These are phyloP conservation scores for Leccinellum luteum DNA, from an alignment of 768 basidiomycete genomes.

Conservation along the genomic window DNA sequence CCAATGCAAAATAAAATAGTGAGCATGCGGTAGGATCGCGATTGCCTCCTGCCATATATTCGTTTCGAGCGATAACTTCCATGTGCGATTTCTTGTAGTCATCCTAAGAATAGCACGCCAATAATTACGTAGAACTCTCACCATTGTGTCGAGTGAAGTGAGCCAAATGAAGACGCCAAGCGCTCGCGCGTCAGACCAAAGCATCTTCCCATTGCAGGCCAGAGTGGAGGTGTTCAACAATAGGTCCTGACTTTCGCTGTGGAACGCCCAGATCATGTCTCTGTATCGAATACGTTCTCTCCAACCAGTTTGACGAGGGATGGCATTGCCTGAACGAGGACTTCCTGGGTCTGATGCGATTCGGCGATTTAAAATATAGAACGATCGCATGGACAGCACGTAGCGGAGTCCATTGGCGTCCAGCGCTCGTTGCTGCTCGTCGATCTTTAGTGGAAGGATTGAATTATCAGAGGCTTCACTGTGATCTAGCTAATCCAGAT, in stretches of 20 bases:
- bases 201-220: constrained; percentile 82
- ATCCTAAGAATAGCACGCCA: background rate
- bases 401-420: constrained; percentile 93
- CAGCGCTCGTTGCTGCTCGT: constrained; percentile 85
- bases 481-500: background rate
- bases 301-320: constrained; percentile 50
- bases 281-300: constrained; percentile 84
- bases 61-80: constrained; percentile 87
- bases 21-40: constrained; percentile 90
- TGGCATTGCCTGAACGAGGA: constrained; percentile 40
- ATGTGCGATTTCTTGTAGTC: constrained; percentile 68
- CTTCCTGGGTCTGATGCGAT: constrained; percentile 46
- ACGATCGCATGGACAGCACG: constrained; percentile 88
- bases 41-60: constrained; percentile 84
- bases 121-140: constrained; percentile 36
- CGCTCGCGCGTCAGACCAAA: constrained; percentile 85
- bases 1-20: constrained; percentile 91
- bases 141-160: constrained; percentile 72
- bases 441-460: constrained; percentile 52
- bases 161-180: constrained; percentile 90
- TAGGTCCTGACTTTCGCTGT: constrained; percentile 91
- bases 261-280: constrained; percentile 96
- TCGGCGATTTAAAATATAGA: constrained; percentile 79
- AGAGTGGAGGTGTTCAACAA: constrained; percentile 66
- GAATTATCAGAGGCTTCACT: background rate